These are phyloP conservation scores for Leccinum barrowsii DNA, from an alignment of 768 basidiomycete species.

Conservation along the genomic window DNA sequence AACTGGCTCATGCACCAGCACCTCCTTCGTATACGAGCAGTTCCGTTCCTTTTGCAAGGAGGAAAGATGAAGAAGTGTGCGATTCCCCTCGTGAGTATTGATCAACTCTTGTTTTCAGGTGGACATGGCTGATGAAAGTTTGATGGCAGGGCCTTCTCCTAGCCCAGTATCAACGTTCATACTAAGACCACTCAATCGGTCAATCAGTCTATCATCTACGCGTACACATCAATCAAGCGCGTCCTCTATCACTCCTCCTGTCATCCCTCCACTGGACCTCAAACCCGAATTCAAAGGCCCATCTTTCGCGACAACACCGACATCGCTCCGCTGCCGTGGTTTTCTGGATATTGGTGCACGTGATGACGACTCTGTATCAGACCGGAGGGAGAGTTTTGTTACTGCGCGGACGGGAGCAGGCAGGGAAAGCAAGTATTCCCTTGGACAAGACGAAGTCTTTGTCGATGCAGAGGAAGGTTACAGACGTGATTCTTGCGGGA, in stretches of 20 bases:
- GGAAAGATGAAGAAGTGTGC: slow-evolving; percentile 27
- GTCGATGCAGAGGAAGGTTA: slow-evolving; percentile 29
- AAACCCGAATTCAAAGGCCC: slow-evolving; percentile 48
- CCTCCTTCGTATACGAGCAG: slow-evolving; percentile 21
- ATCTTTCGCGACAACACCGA: slow-evolving; percentile 28
- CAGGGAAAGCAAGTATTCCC: slow-evolving; percentile 31
- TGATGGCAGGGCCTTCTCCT: slow-evolving; percentile 42
- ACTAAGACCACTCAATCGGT: slow-evolving; percentile 61
- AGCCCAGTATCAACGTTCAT: slow-evolving; percentile 51
- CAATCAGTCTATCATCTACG: slow-evolving; percentile 61
- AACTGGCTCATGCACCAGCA: slow-evolving; percentile 13
- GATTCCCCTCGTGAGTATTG: slow-evolving; percentile 41
- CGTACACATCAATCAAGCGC: slow-evolving; percentile 49
- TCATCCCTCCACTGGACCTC: slow-evolving; percentile 58
- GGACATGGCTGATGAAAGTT: slow-evolving; percentile 3
- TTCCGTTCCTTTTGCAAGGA: slow-evolving; percentile 22
- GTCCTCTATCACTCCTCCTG: slow-evolving; percentile 40
- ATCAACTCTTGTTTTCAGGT: not conserved
- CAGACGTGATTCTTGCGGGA: slow-evolving; percentile 22
- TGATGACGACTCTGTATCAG: slow-evolving; percentile 42
- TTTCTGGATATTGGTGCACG: slow-evolving; percentile 25
- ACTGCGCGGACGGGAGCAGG: slow-evolving; percentile 38
- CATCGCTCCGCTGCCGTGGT: slow-evolving; percentile 21
- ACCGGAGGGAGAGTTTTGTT: slow-evolving; percentile 56
- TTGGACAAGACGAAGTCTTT: slow-evolving; percentile 26